Evolutionary conservation across 179 eudicot species (phyloP).

Genomic region (Silene noctiflora): DNA sequence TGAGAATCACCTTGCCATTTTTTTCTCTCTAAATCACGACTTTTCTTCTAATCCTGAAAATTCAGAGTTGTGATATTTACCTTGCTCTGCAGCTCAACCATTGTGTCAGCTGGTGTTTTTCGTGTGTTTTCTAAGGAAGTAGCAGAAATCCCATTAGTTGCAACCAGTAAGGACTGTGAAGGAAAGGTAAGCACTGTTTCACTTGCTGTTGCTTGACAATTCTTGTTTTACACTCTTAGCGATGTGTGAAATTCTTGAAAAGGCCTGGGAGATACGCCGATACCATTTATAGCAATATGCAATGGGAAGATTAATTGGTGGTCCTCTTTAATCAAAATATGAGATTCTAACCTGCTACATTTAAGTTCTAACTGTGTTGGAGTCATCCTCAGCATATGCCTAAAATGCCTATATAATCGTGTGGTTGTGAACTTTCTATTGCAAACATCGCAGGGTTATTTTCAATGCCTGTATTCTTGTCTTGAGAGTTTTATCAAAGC

Average conservation of each 20-base stretch:
- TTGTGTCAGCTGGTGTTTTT: constrained; percentile 69
- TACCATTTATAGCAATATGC: too few relatives aligned
- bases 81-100: constrained; percentile 54
- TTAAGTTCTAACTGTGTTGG: too few relatives aligned
- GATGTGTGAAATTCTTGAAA: too few relatives aligned
- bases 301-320: too few relatives aligned
- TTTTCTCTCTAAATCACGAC: background rate
- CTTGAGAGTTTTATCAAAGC: constrained; percentile 41
- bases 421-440: background rate
- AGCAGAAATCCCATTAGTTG: constrained; percentile 84
- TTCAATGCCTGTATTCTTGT: constrained; percentile 45
- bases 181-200: constrained; percentile 49
- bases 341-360: too few relatives aligned
- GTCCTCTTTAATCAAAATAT: too few relatives aligned
- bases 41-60: background rate
- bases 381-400: too few relatives aligned
- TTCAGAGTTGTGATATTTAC: background rate
- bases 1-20: constrained; percentile 17
- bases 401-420: too few relatives aligned
- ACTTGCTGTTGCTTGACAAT: background rate
- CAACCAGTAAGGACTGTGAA: constrained; percentile 53
- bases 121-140: constrained; percentile 72
- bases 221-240: too few relatives aligned
- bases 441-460: constrained; percentile 43
- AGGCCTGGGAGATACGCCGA: too few relatives aligned